Conservation (phyloP, 192 early-diverging fungal genomes). For the Polychytrium aggregatum region DNA sequence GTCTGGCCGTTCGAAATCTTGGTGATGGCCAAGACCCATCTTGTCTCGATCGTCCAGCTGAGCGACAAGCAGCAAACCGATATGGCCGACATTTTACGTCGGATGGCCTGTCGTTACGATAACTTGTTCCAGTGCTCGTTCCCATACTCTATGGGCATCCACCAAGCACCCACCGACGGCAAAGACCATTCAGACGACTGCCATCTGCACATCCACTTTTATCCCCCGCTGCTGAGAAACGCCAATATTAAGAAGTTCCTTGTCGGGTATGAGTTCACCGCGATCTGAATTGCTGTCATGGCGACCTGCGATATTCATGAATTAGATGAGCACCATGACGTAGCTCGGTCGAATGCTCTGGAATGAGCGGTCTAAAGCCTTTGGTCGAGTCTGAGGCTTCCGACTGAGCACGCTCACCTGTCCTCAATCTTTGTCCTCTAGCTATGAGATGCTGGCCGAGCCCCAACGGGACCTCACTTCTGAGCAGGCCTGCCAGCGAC, state of each 20-base stretch:
- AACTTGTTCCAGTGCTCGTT: slow-evolving; percentile 85
- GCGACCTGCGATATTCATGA: too few species aligned
- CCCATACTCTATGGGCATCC: slow-evolving; percentile 95
- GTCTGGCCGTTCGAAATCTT: slow-evolving; percentile 94
- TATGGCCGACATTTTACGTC: slow-evolving; percentile 64
- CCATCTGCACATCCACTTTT: slow-evolving; percentile 91
- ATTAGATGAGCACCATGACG: too few species aligned
- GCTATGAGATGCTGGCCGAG: too few species aligned
- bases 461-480: too few species aligned
- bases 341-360: too few species aligned
- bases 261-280: too few species aligned
- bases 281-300: too few species aligned
- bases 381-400: too few species aligned
- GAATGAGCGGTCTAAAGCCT: too few species aligned
- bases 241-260: slow-evolving; percentile 90
- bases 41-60: slow-evolving; percentile 28
- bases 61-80: slow-evolving; percentile 36
- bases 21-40: slow-evolving; percentile 60
- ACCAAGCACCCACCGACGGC: slow-evolving; percentile 65
- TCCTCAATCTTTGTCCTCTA: too few species aligned
- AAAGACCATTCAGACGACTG: slow-evolving; percentile 35
- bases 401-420: too few species aligned
- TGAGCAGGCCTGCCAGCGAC: too few species aligned
- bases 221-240: slow-evolving; percentile 84
- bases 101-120: slow-evolving; percentile 80